These are phyloP conservation scores for Scheffersomyces quercinus DNA, from an alignment of 1,139 yeast genomes.

Conservation along the genomic window DNA sequence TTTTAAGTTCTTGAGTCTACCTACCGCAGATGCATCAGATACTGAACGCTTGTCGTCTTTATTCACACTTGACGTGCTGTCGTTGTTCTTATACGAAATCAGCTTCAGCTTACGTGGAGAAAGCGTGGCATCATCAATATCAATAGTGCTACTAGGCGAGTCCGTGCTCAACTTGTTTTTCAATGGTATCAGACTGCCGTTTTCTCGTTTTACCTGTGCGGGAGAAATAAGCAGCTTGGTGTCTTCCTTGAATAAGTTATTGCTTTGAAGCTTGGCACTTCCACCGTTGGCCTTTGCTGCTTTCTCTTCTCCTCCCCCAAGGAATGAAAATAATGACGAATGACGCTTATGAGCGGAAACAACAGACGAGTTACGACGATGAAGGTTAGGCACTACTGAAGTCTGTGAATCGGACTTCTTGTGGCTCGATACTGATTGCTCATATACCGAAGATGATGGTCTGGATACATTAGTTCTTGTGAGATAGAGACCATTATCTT, in stretches of 20 bases:
- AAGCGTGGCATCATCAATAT: constrained; percentile 33
- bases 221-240: constrained; percentile 22
- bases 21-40: constrained; percentile 25
- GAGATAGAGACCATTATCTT: constrained; percentile 18
- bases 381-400: constrained; percentile 16
- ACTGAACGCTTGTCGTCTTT: constrained; percentile 35
- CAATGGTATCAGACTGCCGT: constrained; percentile 11
- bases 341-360: constrained; percentile 34
- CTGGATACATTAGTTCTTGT: constrained; percentile 34
- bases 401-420: constrained; percentile 27
- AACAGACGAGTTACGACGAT: constrained; percentile 35
- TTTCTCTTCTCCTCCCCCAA: constrained; percentile 27
- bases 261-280: constrained; percentile 5
- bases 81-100: constrained; percentile 16
- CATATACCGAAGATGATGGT: constrained; percentile 49
- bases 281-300: constrained; percentile 3
- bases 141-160: constrained; percentile 18
- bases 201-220: constrained; percentile 24
- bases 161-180: constrained; percentile 8
- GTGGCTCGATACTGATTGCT: constrained; percentile 31
- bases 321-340: constrained; percentile 48
- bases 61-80: constrained; percentile 7
- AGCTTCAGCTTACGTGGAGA: constrained; percentile 43
- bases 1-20: constrained; percentile 36
- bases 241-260: constrained; percentile 5